A percentile compares a stretch with the other conserved stretches of the same genome.
phyloP scores from a whole-genome alignment of 805 yeast genomes.

The Saccharomyces mikatae region DNA sequence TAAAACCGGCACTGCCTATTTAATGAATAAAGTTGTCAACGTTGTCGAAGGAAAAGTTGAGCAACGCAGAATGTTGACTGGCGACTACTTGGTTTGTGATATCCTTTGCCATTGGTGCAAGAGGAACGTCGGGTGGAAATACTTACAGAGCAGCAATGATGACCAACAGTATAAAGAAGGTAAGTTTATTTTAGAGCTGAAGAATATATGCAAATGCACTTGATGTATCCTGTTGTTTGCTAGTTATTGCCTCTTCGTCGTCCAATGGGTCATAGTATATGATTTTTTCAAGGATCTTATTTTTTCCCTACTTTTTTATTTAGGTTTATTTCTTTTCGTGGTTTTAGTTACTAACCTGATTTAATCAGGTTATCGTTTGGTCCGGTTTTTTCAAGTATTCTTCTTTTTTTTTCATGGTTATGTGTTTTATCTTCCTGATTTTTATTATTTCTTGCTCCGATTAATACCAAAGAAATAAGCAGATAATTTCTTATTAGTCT shows the following conservation, averaged over 20 bases:
- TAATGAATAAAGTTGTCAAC: constrained; percentile 45
- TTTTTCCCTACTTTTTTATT: background rate
- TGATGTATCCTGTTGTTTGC: background rate
- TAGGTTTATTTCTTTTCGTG: background rate
- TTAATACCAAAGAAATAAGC: background rate
- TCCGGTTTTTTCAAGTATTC: background rate
- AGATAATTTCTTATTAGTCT: background rate
- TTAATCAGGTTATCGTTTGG: background rate
- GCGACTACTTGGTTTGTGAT: constrained; percentile 49
- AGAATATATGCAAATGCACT: constrained; percentile 22
- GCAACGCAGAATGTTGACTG: constrained; percentile 50
- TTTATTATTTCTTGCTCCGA: background rate
- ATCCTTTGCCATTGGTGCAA: constrained; percentile 49
- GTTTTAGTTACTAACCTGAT: background rate
- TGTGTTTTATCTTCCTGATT: background rate
- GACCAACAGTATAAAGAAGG: constrained; percentile 55
- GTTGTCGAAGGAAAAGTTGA: constrained; percentile 32
- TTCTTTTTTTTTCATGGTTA: background rate
- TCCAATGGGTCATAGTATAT: background rate
- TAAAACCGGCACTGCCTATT: constrained; percentile 47
- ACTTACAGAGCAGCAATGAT: constrained; percentile 39
- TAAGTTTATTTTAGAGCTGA: constrained; percentile 44
- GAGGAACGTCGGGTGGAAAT: constrained; percentile 55
- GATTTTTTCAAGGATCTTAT: background rate
- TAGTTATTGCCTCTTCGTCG: background rate